Evolutionary conservation across 345 rosid species (phyloP).

Genomic region (Dipteronia dyeriana): DNA sequence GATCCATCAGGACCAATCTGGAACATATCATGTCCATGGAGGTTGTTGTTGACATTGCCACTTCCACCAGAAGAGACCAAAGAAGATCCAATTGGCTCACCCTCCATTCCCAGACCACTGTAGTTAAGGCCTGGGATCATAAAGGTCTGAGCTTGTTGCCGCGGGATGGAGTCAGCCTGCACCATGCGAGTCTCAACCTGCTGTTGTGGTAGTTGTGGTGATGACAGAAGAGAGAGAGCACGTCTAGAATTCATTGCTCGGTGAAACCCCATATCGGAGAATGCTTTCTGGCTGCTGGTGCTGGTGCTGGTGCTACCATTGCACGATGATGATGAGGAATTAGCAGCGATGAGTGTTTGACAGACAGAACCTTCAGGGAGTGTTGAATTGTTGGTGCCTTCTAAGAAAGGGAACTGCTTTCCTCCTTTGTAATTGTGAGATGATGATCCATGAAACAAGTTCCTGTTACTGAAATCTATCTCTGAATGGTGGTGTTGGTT

Average conservation of each 20-base stretch:
- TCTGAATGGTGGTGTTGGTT: conserved; percentile 26
- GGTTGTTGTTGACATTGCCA: conserved; percentile 18
- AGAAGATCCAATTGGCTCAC: conserved; percentile 30
- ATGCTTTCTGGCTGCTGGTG: conserved; percentile 43
- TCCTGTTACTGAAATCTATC: conserved; percentile 38
- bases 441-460: conserved; percentile 33
- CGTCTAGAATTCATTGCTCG: conserved; percentile 34
- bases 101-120: conserved; percentile 30
- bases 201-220: conserved; percentile 22
- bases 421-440: conserved; percentile 36
- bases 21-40: conserved; percentile 34
- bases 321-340: conserved; percentile 23
- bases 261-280: conserved; percentile 28
- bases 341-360: conserved; percentile 30
- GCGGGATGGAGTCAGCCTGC: conserved; percentile 39
- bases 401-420: conserved; percentile 48
- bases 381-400: conserved; percentile 29
- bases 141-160: conserved; percentile 30
- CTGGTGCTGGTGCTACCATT: conserved; percentile 9
- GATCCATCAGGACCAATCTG: conserved; percentile 40
- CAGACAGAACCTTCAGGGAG: conserved; percentile 32
- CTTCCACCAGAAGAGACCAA: conserved; percentile 37
- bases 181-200: conserved; percentile 36
- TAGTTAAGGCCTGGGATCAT: conserved; percentile 42
- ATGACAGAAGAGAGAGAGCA: conserved; percentile 97